Percentiles rank a stretch among this genome's conserved stretches.
Conservation (phyloP, 371 early-diverging fungal species). For the Mucor circinelloides region DNA sequence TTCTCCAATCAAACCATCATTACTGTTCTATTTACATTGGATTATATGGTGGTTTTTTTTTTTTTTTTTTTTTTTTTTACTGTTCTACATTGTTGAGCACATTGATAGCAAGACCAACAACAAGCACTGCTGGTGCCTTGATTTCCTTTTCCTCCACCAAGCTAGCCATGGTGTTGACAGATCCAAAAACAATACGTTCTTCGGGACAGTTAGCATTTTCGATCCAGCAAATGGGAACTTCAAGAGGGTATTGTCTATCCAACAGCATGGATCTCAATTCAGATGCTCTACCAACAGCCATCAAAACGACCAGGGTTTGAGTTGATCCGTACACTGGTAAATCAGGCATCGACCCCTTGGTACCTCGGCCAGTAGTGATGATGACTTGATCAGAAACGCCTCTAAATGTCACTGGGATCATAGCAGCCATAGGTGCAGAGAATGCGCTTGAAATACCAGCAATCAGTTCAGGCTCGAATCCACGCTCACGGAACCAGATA, state of each 20-base stretch:
- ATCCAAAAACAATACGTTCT: conserved; percentile 64
- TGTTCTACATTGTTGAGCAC: conserved; percentile 11
- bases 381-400: conserved; percentile 82
- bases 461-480: conserved; percentile 69
- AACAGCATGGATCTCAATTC: conserved; percentile 61
- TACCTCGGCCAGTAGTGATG: conserved; percentile 77
- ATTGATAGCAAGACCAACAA: conserved; percentile 53
- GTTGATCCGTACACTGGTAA: conserved; percentile 65
- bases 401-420: conserved; percentile 80
- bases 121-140: conserved; percentile 70
- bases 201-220: conserved; percentile 71
- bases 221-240: conserved; percentile 67
- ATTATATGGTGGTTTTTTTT: too few relatives aligned
- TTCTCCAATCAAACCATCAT: neutral
- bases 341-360: conserved; percentile 75
- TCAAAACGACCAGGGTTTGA: conserved; percentile 80
- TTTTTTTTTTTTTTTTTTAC: neutral
- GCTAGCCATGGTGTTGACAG: conserved; percentile 51
- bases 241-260: conserved; percentile 59
- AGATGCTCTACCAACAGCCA: conserved; percentile 77
- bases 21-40: too few relatives aligned
- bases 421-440: conserved; percentile 71
- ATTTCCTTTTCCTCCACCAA: conserved; percentile 56
- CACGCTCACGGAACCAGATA: conserved; percentile 68
- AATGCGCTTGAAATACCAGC: conserved; percentile 84